Percentiles rank a stretch among this genome's conserved stretches.
phyloP scores from a whole-genome alignment of 495 filamentous ascomycete genomes.

The Staphylotrichum tortipilum region DNA sequence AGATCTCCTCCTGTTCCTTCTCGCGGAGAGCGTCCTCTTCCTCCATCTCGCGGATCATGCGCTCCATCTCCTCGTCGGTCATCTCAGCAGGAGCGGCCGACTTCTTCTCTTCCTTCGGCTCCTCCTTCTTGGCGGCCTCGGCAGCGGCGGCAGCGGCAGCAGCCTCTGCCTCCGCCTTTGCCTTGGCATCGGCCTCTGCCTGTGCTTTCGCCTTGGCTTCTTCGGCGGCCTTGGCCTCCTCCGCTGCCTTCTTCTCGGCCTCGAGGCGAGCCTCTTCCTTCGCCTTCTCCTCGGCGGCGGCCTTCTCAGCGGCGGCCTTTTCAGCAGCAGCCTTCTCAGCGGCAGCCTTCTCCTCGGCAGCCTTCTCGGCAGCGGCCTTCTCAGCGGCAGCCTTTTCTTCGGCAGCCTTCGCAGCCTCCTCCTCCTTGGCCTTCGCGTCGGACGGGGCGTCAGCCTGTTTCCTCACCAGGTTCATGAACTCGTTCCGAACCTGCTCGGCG shows the following conservation, averaged over 20 bases:
- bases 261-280: constrained; percentile 40
- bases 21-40: constrained; percentile 45
- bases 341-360: constrained; percentile 35
- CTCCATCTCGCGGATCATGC: constrained; percentile 45
- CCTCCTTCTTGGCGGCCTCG: constrained; percentile 16
- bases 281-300: constrained; percentile 50
- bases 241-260: constrained; percentile 35
- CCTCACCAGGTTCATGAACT: constrained; percentile 44
- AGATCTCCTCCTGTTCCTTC: constrained; percentile 51
- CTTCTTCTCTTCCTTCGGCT: constrained; percentile 17
- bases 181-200: constrained; percentile 29
- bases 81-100: not conserved
- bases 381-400: constrained; percentile 41
- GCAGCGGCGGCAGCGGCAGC: constrained; percentile 19
- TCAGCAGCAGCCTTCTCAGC: constrained; percentile 30
- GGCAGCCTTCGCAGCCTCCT: constrained; percentile 42
- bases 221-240: constrained; percentile 22
- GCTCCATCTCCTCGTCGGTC: constrained; percentile 30
- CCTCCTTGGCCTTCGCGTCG: constrained; percentile 30
- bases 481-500: constrained; percentile 40
- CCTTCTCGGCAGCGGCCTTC: constrained; percentile 34
- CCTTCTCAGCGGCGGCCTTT: constrained; percentile 37
- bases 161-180: constrained; percentile 30
- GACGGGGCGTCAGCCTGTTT: constrained; percentile 26
- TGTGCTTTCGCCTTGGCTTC: constrained; percentile 38